These are phyloP conservation scores for Claviceps citrina DNA, from an alignment of 2,329 filamentous ascomycete genomes.

Conservation along the genomic window DNA sequence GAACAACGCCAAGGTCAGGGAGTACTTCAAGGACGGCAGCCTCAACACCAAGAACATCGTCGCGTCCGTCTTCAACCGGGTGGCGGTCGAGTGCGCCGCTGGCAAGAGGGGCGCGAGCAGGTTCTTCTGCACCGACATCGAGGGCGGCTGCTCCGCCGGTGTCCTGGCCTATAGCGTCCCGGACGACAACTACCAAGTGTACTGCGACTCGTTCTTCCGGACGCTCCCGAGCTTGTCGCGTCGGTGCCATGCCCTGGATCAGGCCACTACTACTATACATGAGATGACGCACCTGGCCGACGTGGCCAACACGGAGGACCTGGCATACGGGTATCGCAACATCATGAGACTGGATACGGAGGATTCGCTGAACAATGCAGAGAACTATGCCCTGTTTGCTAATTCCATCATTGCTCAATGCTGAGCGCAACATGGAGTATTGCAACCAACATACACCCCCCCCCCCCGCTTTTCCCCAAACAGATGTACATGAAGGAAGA, in stretches of 20 bases:
- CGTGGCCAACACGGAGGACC: constrained; percentile 43
- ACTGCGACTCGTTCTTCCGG: constrained; percentile 46
- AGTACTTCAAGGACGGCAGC: constrained; percentile 48
- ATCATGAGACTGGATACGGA: constrained; percentile 30
- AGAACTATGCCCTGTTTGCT: constrained; percentile 33
- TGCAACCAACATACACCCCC: no score
- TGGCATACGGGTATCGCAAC: constrained; percentile 38
- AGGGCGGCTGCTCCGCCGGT: constrained; percentile 30
- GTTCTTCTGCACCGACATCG: constrained; percentile 45
- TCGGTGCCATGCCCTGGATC: constrained; percentile 48
- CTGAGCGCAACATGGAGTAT: constrained; percentile 12
- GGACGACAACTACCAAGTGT: constrained; percentile 37
- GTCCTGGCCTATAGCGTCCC: constrained; percentile 49
- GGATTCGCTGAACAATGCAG: constrained; percentile 47
- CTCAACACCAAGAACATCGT: constrained; percentile 31
- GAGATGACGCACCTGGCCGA: constrained; percentile 48
- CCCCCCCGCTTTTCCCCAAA: no score
- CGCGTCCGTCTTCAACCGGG: constrained; percentile 31
- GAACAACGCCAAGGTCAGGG: constrained; percentile 34
- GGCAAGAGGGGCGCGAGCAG: constrained; percentile 26
- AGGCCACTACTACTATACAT: constrained; percentile 49
- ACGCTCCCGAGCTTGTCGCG: constrained; percentile 30
- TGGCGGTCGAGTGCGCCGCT: constrained; percentile 40
- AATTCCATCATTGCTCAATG: constrained; percentile 25
- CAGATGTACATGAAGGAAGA: no score